Percentiles rank a stretch among this genome's conserved stretches.
phyloP scores from a whole-genome alignment of 208 protist genomes.

The Wallacemonas collosoma region DNA sequence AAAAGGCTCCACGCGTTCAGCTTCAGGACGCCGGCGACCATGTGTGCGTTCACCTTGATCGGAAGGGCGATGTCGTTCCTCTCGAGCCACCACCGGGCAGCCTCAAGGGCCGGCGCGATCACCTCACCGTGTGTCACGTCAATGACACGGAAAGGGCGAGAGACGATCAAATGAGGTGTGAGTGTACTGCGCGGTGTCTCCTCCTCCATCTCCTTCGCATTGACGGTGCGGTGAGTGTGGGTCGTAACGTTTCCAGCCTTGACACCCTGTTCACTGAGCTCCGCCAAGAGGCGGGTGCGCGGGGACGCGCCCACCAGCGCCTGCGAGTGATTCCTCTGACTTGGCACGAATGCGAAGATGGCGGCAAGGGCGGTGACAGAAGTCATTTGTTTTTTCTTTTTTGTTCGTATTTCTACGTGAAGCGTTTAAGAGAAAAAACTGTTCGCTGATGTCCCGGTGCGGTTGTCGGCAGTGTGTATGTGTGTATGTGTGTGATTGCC shows the following conservation, averaged over 20 bases:
- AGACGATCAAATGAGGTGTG: neutral
- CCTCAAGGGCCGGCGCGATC: neutral
- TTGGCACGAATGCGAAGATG: constrained; percentile 10
- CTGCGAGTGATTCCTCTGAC: constrained; percentile 11
- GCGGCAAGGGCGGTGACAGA: neutral
- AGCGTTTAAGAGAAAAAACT: neutral
- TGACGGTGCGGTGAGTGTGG: neutral
- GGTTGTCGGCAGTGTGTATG: neutral
- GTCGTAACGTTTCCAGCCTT: constrained; percentile 1
- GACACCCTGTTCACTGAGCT: constrained; percentile 15
- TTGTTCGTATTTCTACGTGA: neutral
- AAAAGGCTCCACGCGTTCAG: constrained; percentile 11
- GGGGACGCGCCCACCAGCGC: constrained; percentile 9
- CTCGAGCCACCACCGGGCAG: constrained; percentile 15
- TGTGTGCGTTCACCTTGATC: constrained; percentile 16
- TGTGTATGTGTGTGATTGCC: neutral
- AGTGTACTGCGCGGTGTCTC: constrained; percentile 6
- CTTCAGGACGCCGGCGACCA: constrained; percentile 9
- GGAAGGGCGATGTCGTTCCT: neutral
- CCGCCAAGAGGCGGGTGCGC: constrained; percentile 9
- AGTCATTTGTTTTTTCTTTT: constrained; percentile 5
- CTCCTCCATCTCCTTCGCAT: constrained; percentile 11
- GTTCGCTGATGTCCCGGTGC: neutral
- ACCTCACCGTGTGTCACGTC: neutral
- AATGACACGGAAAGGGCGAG: neutral